Conservation (phyloP, 768 basidiomycete genomes). For the Auriscalpium orientale region DNA sequence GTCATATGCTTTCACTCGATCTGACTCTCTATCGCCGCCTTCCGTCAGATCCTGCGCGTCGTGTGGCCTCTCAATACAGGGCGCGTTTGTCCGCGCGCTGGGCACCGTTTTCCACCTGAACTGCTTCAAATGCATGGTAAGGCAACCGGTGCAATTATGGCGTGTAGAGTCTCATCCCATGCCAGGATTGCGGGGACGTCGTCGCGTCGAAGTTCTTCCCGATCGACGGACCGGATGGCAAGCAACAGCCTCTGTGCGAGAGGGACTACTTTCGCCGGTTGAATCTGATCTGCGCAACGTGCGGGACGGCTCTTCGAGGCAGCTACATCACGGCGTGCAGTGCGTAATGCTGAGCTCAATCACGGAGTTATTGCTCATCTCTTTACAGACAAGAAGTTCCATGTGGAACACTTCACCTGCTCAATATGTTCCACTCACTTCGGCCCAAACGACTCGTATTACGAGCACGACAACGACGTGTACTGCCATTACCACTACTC, state of each 20-base stretch:
- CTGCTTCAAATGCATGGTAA: constrained; percentile 96
- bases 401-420: constrained; percentile 99
- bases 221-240: constrained; percentile 84
- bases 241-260: constrained; percentile 94
- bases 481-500: constrained; percentile 99
- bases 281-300: constrained; percentile 94
- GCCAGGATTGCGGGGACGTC: constrained; percentile 89
- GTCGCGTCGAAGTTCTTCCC: constrained; percentile 99
- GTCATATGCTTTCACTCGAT: background rate
- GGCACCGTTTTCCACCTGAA: constrained; percentile 93
- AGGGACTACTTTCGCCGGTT: constrained; percentile 95
- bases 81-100: constrained; percentile 93
- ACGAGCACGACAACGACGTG: constrained; percentile 96
- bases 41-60: constrained; percentile 58
- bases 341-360: constrained; percentile 34
- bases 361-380: constrained; percentile 1
- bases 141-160: constrained; percentile 15
- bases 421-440: constrained; percentile 94
- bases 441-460: constrained; percentile 97
- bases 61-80: constrained; percentile 79
- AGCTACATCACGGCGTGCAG: constrained; percentile 99
- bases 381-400: constrained; percentile 91
- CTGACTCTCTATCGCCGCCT: background rate
- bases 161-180: constrained; percentile 7
- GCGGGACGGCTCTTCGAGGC: constrained; percentile 86